Base-by-base conservation (phyloP, 2,329 filamentous ascomycete species). In the Colletotrichum phormii region DNA sequence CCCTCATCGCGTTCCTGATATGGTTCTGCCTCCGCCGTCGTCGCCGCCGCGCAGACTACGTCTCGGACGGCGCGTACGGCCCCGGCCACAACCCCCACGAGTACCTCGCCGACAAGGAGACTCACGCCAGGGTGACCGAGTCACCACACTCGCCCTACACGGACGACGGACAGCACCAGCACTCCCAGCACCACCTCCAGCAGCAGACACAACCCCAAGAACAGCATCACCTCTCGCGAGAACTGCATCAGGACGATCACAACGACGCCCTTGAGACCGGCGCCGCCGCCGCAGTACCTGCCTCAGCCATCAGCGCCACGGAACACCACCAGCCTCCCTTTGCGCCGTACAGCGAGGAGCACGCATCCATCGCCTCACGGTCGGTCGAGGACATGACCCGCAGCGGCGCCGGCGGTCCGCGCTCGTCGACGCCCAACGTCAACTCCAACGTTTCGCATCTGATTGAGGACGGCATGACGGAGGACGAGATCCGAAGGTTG, bases 381-480 rank as follows among this genome's bases (percentile, higher is more conserved):
- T 69, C 72, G 4, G 22, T 57, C n/a, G 71, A 71, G 18, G 55
- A 71, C 57, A 29, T 65, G 35, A 62, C 26, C 49, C 59, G 49
- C 5, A 62, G 51, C 22, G 70, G 70, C 22, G 54, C 35, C 3
- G 57, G 51, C 35, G 70, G 70, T 15, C 46, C 62, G 3, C 54
- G 71, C 15, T 74, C 73, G 13, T 62, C 71, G 15, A 72, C 68
- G 31, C 60, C 53, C 24, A 71, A 67, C 61, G 79, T 82, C 58
- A 77, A 81, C 8, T 77, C 80, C 24, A 81, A 81, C 33, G 86
- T 88, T 58, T 85, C 86, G 22, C 88, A 89, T 73, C 79, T 91
- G 42, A 86, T 90, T 5, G 89, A 91, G 76, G 88, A 90, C n/a
- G 87, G 88, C 62, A 91, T 91, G 89, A 90, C 89, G 60, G 82